Base-by-base conservation (phyloP, 768 basidiomycete genomes). In the Xerocomellus intermedius region DNA sequence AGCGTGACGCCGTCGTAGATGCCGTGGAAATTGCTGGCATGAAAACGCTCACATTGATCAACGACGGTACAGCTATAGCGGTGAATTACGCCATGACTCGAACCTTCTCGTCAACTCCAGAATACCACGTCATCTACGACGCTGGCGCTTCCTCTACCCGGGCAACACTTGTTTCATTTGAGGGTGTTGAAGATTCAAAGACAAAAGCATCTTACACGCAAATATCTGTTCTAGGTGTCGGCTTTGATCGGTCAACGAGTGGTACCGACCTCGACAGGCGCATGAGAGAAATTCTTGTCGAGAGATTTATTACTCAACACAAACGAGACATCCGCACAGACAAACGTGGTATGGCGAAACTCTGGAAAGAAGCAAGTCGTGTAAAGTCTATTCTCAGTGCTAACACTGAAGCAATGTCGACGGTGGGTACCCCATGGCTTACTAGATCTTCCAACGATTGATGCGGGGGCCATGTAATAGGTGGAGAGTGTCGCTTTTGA, bases 1-100 rank as follows among this genome's bases (percentile, higher is more conserved):
- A 99, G 68, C 85, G 95, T 13, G 89, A 94, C 71, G 91, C 96
- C 2, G 82, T 98, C 37, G 83, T 85, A 28, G 96, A 98, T 70
- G 94, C 96, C 16, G 81, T 94, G 35, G 96, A 97, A 65, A 84
- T 98, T 42, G 85, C 94, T 16, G 97, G 95, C 3, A 74, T 99
- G 43, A 82, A 82, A 26, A 86, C 89, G 2, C 75, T 98, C 32
- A 86, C 91, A 0, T 78, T 98, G 55, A 82, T 99, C 50, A 89
- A 94, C 62, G 97, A 99, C 63, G 96, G 96, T 26, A 85, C 91
- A 0, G 92, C 94, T 2, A 88, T 95, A n/a, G 97, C 94, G 14
- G 81, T 98, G 62, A 99, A 99, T 75, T 99, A 91, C 66, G 97
- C 97, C 41, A 97, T 98, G 94, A 94, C 94, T 2, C 84, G 96